Percentiles rank a stretch among this genome's conserved stretches.
Evolutionary conservation across 129 eudicot species (phyloP).

Genomic region (Helianthus annuus): DNA sequence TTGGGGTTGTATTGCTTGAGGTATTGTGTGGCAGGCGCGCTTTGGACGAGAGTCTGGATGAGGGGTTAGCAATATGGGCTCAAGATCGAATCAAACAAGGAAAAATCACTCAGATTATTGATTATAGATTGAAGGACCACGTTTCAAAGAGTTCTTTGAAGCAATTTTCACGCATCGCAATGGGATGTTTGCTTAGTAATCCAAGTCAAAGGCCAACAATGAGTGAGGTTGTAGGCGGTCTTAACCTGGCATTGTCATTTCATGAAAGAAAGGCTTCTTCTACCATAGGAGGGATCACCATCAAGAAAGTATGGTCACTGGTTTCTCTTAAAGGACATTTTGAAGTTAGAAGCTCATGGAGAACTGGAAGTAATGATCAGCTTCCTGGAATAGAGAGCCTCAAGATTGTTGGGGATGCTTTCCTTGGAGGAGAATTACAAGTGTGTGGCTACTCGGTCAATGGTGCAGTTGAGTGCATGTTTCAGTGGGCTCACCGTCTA

Average conservation of each 20-base stretch:
- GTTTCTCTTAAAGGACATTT: not conserved
- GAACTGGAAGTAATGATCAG: not conserved
- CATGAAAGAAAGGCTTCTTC: conserved; percentile 3
- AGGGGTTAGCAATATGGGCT: conserved; percentile 23
- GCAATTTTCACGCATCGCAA: conserved; percentile 2
- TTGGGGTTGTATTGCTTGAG: conserved; percentile 19
- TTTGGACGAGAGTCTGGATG: conserved; percentile 9
- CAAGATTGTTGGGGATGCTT: conserved; percentile 2
- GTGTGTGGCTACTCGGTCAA: conserved; percentile 5
- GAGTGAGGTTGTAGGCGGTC: conserved; percentile 16
- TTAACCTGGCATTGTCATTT: conserved; percentile 4
- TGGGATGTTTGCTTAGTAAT: not conserved
- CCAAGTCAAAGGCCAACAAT: conserved; percentile 15
- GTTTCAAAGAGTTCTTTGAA: conserved; percentile 10
- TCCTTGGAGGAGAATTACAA: not conserved
- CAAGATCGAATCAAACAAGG: conserved; percentile 19
- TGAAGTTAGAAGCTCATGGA: not conserved
- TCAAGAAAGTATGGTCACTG: conserved; percentile 8
- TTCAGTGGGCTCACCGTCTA: not conserved
- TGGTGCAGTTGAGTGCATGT: not conserved
- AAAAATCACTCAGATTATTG: conserved; percentile 1
- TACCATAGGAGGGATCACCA: not conserved
- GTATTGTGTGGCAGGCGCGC: conserved; percentile 13
- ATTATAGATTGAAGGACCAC: not conserved
- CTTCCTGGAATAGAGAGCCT: not conserved